phyloP scores from a whole-genome alignment of 495 filamentous ascomycete species.

The Chaetomium cochliodes region DNA sequence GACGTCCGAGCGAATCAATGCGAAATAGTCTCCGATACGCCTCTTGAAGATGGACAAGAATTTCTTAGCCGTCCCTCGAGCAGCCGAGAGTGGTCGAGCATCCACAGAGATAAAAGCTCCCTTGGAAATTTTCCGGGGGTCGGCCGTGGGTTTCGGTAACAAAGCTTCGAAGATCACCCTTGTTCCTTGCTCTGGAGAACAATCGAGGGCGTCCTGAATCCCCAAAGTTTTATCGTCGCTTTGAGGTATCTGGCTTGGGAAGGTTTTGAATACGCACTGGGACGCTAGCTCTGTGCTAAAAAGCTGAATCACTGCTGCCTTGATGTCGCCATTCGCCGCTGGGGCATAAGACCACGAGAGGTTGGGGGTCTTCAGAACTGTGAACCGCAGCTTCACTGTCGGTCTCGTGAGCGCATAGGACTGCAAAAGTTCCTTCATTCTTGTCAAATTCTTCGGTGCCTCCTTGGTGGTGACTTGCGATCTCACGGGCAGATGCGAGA shows the following conservation, averaged over 20 bases:
- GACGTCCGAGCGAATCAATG: constrained; percentile 5
- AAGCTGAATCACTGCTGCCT: constrained; percentile 67
- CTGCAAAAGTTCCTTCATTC: constrained; percentile 67
- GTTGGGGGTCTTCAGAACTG: constrained; percentile 62
- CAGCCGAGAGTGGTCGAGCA: constrained; percentile 66
- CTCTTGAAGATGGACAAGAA: constrained; percentile 49
- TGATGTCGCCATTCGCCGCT: constrained; percentile 49
- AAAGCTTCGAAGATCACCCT: constrained; percentile 53
- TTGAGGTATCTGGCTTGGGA: constrained; percentile 8
- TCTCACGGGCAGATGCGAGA: constrained; percentile 72
- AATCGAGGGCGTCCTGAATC: neutral
- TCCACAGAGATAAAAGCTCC: constrained; percentile 76
- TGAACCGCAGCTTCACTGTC: constrained; percentile 61
- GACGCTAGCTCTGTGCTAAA: constrained; percentile 64
- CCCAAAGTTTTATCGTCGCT: neutral
- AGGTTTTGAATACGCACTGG: constrained; percentile 39
- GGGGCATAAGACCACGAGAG: constrained; percentile 73
- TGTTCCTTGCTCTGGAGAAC: neutral
- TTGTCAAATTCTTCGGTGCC: constrained; percentile 58
- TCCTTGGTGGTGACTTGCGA: constrained; percentile 63
- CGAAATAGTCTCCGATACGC: constrained; percentile 18
- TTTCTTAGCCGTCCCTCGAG: constrained; percentile 64
- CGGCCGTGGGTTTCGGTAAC: constrained; percentile 54
- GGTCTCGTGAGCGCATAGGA: constrained; percentile 74
- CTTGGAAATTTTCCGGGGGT: constrained; percentile 54